phyloP scores from a whole-genome alignment of 2,329 filamentous ascomycete genomes.

The Ceratocystis alfenasii region DNA sequence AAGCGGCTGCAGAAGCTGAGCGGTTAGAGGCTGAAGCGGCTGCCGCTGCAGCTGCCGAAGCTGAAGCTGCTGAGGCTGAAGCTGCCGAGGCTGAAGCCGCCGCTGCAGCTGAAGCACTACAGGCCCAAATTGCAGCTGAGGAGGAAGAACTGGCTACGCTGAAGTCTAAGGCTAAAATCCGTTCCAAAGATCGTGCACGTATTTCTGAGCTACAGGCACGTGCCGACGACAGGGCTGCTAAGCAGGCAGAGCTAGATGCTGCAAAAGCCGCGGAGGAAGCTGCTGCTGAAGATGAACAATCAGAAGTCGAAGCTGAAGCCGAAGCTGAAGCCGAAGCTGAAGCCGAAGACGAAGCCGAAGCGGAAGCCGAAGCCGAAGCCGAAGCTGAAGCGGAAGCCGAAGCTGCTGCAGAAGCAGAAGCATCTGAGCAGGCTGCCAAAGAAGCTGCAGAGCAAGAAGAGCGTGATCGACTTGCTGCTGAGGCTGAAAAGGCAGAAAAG shows the following conservation, averaged over 20 bases:
- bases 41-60: conserved; percentile 21
- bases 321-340: conserved; percentile 8
- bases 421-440: conserved; percentile 25
- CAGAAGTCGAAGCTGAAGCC: conserved; percentile 21
- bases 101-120: neutral
- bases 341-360: too few relatives aligned
- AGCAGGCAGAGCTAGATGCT: conserved; percentile 22
- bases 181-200: conserved; percentile 11
- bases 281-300: conserved; percentile 23
- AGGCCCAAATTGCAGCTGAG: conserved; percentile 9
- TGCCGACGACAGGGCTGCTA: conserved; percentile 23
- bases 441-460: conserved; percentile 25
- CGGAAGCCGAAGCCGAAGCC: conserved; percentile 19
- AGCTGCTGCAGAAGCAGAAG: conserved; percentile 24
- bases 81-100: conserved; percentile 9
- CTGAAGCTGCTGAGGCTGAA: conserved; percentile 11
- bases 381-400: conserved; percentile 16
- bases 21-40: neutral
- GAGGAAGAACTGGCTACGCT: conserved; percentile 16
- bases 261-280: conserved; percentile 23
- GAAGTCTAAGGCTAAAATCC: conserved; percentile 11
- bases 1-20: neutral
- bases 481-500: neutral
- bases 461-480: conserved; percentile 5
- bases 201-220: conserved; percentile 16